phyloP scores from a whole-genome alignment of 352 stramenopile genomes.

The Globisporangium yorkense region DNA sequence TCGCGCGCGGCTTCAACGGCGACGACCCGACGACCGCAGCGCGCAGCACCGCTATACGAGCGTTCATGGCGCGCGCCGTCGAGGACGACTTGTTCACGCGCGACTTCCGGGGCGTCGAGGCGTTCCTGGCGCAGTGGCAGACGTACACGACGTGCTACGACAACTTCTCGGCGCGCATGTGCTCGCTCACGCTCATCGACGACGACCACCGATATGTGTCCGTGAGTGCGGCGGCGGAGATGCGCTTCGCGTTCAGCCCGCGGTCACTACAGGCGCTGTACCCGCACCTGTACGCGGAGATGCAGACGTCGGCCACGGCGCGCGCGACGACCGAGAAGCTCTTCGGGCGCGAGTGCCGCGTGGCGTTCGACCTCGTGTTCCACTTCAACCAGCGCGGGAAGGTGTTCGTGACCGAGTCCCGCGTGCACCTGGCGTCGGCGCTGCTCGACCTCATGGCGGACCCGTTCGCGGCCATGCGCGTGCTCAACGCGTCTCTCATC shows the following conservation, averaged over 20 bases:
- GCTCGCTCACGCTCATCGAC: conserved; percentile 23
- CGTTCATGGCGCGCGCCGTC: conserved; percentile 32
- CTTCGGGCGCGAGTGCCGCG: conserved; percentile 19
- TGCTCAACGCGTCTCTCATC: conserved; percentile 25
- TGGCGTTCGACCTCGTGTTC: conserved; percentile 27
- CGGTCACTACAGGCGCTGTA: conserved; percentile 45
- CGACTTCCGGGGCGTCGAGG: conserved; percentile 37
- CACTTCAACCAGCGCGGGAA: conserved; percentile 26
- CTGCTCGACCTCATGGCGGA: conserved; percentile 31
- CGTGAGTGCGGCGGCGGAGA: conserved; percentile 26
- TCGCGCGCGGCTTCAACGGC: conserved; percentile 18
- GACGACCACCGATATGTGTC: conserved; percentile 30
- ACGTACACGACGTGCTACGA: conserved; percentile 53
- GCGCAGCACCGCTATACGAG: conserved; percentile 2
- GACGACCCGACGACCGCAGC: conserved; percentile 24
- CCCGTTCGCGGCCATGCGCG: conserved; percentile 26
- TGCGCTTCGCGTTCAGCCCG: conserved; percentile 32
- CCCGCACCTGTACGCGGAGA: conserved; percentile 29
- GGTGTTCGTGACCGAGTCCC: conserved; percentile 28
- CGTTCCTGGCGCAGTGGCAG: conserved; percentile 48
- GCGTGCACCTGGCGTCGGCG: conserved; percentile 36
- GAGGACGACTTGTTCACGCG: conserved; percentile 32
- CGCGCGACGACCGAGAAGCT: conserved; percentile 20
- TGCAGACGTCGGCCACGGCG: conserved; percentile 14
- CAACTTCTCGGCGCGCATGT: conserved; percentile 22